Base-by-base conservation (phyloP, 139 green algal species). In the Dunaliella primolecta region DNA sequence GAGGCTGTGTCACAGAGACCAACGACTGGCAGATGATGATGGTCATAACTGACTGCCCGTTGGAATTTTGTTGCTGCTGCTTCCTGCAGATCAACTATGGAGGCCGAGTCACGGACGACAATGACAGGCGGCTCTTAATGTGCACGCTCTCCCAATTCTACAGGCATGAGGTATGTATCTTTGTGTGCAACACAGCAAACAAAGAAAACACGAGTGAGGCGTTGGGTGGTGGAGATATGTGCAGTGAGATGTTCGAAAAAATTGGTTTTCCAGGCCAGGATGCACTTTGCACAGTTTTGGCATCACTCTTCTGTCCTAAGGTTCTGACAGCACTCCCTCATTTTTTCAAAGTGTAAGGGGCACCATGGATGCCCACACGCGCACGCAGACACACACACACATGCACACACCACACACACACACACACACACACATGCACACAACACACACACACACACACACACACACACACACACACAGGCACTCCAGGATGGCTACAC, bases 71-170 rank as follows among this genome's bases (percentile, higher is more conserved):
- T n/a, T n/a, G n/a, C n/a, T n/a, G n/a, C n/a, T n/a, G n/a, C n/a
- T n/a, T n/a, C n/a, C n/a, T 20, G 24, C 78, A 89, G 79, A 97
- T 98, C 87, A 96, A 94, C 86, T 98, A 98, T 87, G 95, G 95
- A 32, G 95, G 95, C 0, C 85, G 94, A 3, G 93, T 98, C 27
- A 98, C 94, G 29, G 95, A 97, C 82, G 93, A 95, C 76, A 93
- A 94, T 78, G 95, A 98, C 90, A 86, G 94, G n/a, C 84, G 90
- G 35, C 89, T 93, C 46, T 86, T 97, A 21, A 88, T 85, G 64
- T 91, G 82, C 83, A 93, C 95, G 75, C 88, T 97, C 37, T 36
- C 83, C 56, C 85, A 93, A 71, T 96, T 92, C 86, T 86, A 91
- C 72, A 64, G 15, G 64, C 82, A 15, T 31, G 1, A 72, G 75